These are phyloP conservation scores for Gaeumannomyces sp. DNA, from an alignment of 2,329 filamentous ascomycete species.

Conservation along the genomic window DNA sequence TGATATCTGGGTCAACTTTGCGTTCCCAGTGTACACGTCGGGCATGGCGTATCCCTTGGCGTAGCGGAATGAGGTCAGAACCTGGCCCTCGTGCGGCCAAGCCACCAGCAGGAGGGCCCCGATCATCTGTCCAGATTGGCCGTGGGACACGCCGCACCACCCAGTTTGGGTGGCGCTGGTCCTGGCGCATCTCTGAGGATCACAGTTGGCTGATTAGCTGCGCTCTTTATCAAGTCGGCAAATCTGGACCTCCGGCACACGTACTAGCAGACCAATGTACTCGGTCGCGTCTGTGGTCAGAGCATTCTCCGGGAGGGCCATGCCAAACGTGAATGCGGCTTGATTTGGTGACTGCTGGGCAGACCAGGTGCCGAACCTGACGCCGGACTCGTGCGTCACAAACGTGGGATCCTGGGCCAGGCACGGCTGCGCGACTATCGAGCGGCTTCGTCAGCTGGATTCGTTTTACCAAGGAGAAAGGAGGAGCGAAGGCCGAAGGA, in stretches of 20 bases:
- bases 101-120: constrained; percentile 51
- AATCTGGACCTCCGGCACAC: constrained; percentile 13
- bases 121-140: constrained; percentile 44
- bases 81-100: constrained; percentile 46
- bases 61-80: constrained; percentile 53
- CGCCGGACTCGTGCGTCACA: constrained; percentile 13
- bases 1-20: constrained; percentile 55
- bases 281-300: constrained; percentile 42
- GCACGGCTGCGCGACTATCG: constrained; percentile 7
- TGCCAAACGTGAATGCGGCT: constrained; percentile 34
- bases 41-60: constrained; percentile 54
- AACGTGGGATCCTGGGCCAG: constrained; percentile 11
- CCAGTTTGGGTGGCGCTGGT: constrained; percentile 40
- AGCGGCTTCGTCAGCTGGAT: neutral
- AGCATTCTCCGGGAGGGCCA: constrained; percentile 46
- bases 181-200: constrained; percentile 36
- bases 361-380: constrained; percentile 15
- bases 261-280: constrained; percentile 53
- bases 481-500: neutral
- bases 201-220: constrained; percentile 9
- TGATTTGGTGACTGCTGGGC: neutral
- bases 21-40: constrained; percentile 53
- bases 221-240: too few species aligned
- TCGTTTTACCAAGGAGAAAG: neutral
- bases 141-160: constrained; percentile 53